Conservation (phyloP, 2,329 filamentous ascomycete genomes). For the Alternaria triticina region DNA sequence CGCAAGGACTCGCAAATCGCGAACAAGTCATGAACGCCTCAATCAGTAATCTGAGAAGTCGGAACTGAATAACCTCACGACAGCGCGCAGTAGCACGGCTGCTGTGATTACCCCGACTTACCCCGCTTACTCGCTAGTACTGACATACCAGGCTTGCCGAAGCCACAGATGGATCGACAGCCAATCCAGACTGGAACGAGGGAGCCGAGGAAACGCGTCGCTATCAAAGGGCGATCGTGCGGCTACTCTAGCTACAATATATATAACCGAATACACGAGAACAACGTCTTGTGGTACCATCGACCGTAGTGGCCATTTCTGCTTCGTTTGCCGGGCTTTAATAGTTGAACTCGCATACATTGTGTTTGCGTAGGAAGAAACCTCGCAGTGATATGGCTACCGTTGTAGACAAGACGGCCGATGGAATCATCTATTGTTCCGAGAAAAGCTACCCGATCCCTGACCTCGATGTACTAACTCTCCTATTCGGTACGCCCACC, state of each 20-base stretch:
- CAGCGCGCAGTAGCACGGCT: not conserved
- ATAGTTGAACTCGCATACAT: not conserved
- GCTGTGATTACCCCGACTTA: slow-evolving; percentile 15
- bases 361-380: not conserved
- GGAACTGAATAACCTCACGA: not conserved
- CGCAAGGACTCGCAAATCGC: not conserved
- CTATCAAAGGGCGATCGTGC: not conserved
- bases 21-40: not conserved
- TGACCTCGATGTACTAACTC: slow-evolving; percentile 49
- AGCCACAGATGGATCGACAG: slow-evolving; percentile 2
- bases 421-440: slow-evolving; percentile 41
- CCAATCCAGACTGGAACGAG: not conserved
- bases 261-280: not conserved
- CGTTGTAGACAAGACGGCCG: slow-evolving; percentile 39
- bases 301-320: not conserved
- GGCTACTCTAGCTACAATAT: not conserved
- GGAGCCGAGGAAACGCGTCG: not conserved
- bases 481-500: slow-evolving; percentile 49
- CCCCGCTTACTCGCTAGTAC: slow-evolving; percentile 31
- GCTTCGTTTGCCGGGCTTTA: not conserved
- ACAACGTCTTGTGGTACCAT: not conserved
- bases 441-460: slow-evolving; percentile 44
- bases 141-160: slow-evolving; percentile 28
- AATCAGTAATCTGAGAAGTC: too few species aligned
- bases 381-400: slow-evolving; percentile 32